A percentile compares a stretch with the other conserved stretches of the same genome.
phyloP scores from a whole-genome alignment of 257 asterid genomes.

The Solanum neorickii region DNA sequence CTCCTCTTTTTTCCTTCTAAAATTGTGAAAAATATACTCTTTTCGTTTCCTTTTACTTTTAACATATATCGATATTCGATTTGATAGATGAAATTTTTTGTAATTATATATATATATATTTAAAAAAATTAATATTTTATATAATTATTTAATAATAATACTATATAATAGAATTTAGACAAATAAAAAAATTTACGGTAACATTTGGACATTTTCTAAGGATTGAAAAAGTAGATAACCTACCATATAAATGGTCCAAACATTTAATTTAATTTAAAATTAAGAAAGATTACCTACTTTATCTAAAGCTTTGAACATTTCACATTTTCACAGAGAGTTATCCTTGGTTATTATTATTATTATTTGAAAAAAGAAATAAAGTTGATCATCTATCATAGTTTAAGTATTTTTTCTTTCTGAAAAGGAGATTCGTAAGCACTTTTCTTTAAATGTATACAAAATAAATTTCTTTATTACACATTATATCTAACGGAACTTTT shows the following conservation, averaged over 20 bases:
- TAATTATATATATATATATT: too few relatives aligned
- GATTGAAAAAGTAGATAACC: not conserved
- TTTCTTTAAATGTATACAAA: accelerated
- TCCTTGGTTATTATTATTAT: too few relatives aligned
- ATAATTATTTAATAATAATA: not conserved
- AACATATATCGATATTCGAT: not conserved
- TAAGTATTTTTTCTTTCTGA: not conserved
- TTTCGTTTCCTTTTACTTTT: not conserved
- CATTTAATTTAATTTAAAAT: not conserved
- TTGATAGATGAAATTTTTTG: too few relatives aligned
- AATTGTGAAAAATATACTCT: not conserved
- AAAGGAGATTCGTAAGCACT: accelerated
- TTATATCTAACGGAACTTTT: not conserved
- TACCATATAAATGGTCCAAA: not conserved
- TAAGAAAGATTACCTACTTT: not conserved
- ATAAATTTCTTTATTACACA: not conserved
- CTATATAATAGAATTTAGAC: not conserved
- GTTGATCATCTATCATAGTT: not conserved
- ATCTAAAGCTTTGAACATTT: not conserved
- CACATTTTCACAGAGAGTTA: not conserved
- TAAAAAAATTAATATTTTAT: not conserved
- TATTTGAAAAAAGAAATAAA: not conserved
- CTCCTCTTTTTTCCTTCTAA: not conserved
- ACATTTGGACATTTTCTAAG: not conserved
- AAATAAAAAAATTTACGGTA: not conserved